phyloP scores from a whole-genome alignment of 169 alveolate species.

The Condylostoma magnum region DNA sequence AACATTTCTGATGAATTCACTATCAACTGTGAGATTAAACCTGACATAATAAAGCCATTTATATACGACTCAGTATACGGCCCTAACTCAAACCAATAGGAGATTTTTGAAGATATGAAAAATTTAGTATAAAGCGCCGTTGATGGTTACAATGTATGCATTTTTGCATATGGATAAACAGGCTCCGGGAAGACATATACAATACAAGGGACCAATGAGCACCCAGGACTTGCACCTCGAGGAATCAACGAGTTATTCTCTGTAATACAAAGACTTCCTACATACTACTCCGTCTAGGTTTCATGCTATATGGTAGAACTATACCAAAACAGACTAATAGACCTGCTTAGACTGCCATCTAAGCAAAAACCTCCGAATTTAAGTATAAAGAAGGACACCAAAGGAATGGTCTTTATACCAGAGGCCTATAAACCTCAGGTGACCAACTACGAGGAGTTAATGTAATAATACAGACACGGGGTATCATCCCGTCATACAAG shows the following conservation, averaged over 20 bases:
- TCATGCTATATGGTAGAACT: constrained; percentile 85
- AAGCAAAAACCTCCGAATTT: background rate
- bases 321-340: constrained; percentile 90
- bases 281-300: constrained; percentile 59
- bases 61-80: constrained; percentile 55
- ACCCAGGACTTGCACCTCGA: constrained; percentile 93
- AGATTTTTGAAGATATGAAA: constrained; percentile 71
- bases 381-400: background rate
- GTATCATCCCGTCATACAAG: constrained; percentile 58
- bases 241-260: constrained; percentile 90
- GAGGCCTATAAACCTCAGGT: constrained; percentile 19
- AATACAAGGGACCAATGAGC: constrained; percentile 93
- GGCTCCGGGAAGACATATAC: constrained; percentile 92
- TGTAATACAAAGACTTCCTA: constrained; percentile 57
- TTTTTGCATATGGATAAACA: constrained; percentile 92
- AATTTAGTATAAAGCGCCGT: constrained; percentile 68
- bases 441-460: constrained; percentile 38
- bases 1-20: constrained; percentile 40
- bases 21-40: constrained; percentile 16
- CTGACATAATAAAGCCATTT: constrained; percentile 43
- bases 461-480: constrained; percentile 39
- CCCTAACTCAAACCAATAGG: constrained; percentile 51
- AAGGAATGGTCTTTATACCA: constrained; percentile 27
- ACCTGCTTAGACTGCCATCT: constrained; percentile 73
- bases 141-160: constrained; percentile 91